These are phyloP conservation scores for Scleromitrula shiraiana DNA, from an alignment of 2,329 filamentous ascomycete genomes.

Conservation along the genomic window DNA sequence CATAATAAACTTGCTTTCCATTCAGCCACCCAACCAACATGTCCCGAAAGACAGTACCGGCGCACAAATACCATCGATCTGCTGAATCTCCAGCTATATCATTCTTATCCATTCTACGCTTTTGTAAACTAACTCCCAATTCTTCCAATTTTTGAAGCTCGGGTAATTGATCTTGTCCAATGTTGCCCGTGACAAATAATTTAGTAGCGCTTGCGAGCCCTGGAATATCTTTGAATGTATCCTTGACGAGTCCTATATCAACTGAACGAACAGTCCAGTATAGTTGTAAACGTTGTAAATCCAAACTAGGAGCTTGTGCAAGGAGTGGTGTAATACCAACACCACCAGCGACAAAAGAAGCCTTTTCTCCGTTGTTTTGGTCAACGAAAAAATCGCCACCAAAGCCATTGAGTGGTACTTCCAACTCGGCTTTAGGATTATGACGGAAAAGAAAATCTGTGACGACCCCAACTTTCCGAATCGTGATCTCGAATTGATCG, in stretches of 20 bases:
- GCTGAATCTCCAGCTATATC: slow-evolving; percentile 36
- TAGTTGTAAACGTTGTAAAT: slow-evolving; percentile 41
- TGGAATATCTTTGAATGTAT: slow-evolving; percentile 46
- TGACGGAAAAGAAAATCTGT: slow-evolving; percentile 58
- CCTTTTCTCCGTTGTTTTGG: slow-evolving; percentile 22
- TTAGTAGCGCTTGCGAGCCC: slow-evolving; percentile 44
- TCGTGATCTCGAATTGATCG: slow-evolving; percentile 59
- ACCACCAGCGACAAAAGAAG: slow-evolving; percentile 65
- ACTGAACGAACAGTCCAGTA: slow-evolving; percentile 59
- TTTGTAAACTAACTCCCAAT: slow-evolving; percentile 31
- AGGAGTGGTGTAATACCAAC: slow-evolving; percentile 79
- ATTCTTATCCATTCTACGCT: slow-evolving; percentile 37
- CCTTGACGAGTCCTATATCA: slow-evolving; percentile 55
- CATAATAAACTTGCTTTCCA: slow-evolving; percentile 38
- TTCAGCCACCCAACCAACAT: slow-evolving; percentile 40
- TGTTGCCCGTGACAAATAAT: slow-evolving; percentile 56
- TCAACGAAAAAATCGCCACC: slow-evolving; percentile 54
- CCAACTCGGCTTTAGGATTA: slow-evolving; percentile 44
- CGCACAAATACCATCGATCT: slow-evolving; percentile 51
- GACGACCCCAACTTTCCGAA: slow-evolving; percentile 58
- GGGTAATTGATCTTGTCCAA: neutral
- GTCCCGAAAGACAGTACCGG: slow-evolving; percentile 41
- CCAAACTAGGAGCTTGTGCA: slow-evolving; percentile 53
- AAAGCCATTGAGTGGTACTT: slow-evolving; percentile 64
- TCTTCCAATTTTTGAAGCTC: slow-evolving; percentile 21